Conservation (phyloP, 805 yeast genomes). For the Candida tibetensis region DNA sequence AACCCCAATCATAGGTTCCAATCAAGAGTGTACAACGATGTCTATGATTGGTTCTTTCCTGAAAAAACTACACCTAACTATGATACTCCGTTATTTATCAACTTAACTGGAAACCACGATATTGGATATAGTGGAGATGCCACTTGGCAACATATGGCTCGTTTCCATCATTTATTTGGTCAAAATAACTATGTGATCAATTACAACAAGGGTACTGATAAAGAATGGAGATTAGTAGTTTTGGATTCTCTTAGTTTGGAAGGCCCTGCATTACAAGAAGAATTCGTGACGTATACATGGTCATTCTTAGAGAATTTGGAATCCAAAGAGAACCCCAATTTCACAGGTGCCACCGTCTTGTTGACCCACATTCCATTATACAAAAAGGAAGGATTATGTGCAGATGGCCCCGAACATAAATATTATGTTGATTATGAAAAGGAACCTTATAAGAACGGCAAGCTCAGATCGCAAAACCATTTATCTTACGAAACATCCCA, state of each 20-base stretch:
- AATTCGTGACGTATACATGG: conserved; percentile 65
- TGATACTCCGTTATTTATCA: conserved; percentile 67
- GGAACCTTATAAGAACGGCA: conserved; percentile 68
- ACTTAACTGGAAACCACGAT: conserved; percentile 93
- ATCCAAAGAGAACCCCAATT: conserved; percentile 43
- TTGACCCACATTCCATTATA: conserved; percentile 88
- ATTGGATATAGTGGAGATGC: conserved; percentile 95
- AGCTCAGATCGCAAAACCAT: conserved; percentile 83
- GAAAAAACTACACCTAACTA: conserved; percentile 30
- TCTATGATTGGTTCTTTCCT: conserved; percentile 61
- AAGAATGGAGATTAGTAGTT: conserved; percentile 88
- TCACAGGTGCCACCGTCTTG: conserved; percentile 75
- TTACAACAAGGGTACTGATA: conserved; percentile 57
- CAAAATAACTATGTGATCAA: conserved; percentile 80
- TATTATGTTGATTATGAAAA: conserved; percentile 49
- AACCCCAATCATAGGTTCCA: conserved; percentile 33
- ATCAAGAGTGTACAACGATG: conserved; percentile 48
- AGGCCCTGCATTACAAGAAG: conserved; percentile 83
- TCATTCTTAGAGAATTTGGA: conserved; percentile 64
- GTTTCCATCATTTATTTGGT: conserved; percentile 76
- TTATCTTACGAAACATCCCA: conserved; percentile 64
- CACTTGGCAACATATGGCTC: conserved; percentile 82
- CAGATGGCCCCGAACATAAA: conserved; percentile 71
- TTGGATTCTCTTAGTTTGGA: conserved; percentile 80
- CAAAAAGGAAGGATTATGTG: conserved; percentile 77